Evolutionary conservation across 2,329 filamentous ascomycete species (phyloP), one percentile per base, ranked within the genome.

Genomic region (Acephala macrosclerotiorum): DNA sequence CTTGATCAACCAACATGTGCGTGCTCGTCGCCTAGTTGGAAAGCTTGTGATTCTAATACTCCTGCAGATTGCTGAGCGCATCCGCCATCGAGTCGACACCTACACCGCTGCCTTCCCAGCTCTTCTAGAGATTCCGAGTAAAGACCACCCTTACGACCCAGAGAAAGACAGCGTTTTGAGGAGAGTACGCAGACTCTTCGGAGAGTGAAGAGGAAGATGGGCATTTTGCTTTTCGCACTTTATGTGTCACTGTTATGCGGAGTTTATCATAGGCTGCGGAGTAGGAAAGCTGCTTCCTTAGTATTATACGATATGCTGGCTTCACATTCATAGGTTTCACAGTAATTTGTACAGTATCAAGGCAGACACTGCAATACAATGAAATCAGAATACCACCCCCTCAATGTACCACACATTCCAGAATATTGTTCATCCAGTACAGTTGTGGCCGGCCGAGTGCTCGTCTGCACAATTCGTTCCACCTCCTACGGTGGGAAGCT

Each of bases 91-190:
- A 68, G 91, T 99, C 72, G 96, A 99, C 79, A 89, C 88, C 42
- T 97, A 97, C 81, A 95, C 93, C 22, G 93, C 95, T 58, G 94
- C 96, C 4, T 99, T 99, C 81, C 96, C 96, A n/a, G 91, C 94
- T 25, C 87, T 99, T 62, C 88, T 99, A 65, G 96, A 99, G 80
- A 98, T 99, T 67, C 96, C 96, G 26, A 97, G 93, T 82, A 99
- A 99, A 85, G 96, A 99, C 79, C 96, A 99, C 79, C 96, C 96
- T 1, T 99, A 99, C 77, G 95, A 99, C 75, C 96, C 96, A 0
- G 96, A 99, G 81, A 99, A 99, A 84, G 96, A 99, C 79, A 98
- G 95, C 77, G 95, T 99, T 51, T 80, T 99, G 80, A 92, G 94
- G 81, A 87, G 96, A 72, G 96, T 99, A 70, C 83, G 87, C 77